Conservation (phyloP, 805 yeast species). For the Ogataea methylovora region DNA sequence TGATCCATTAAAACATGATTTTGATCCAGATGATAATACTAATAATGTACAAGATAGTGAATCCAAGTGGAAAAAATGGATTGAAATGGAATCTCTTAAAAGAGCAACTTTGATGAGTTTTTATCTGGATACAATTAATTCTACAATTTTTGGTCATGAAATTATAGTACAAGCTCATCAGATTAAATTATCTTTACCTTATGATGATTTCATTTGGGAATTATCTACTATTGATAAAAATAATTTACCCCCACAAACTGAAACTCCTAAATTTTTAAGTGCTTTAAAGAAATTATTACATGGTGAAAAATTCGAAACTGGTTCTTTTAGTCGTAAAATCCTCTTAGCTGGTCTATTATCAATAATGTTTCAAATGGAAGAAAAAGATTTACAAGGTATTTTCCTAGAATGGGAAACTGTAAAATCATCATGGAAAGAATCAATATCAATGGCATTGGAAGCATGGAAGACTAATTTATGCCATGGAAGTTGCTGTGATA, state of each 20-base stretch:
- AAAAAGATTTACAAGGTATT: constrained; percentile 43
- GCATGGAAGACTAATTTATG: constrained; percentile 44
- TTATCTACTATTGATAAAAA: constrained; percentile 1
- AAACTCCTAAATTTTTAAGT: constrained; percentile 13
- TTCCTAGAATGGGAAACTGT: constrained; percentile 28
- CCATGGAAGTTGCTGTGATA: constrained; percentile 8
- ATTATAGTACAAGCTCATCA: constrained; percentile 40
- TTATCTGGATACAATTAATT: constrained; percentile 61
- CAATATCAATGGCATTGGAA: constrained; percentile 55
- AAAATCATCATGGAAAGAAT: constrained; percentile 51
- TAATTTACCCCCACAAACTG: background rate
- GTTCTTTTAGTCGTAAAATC: constrained; percentile 50
- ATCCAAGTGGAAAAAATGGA: constrained; percentile 48
- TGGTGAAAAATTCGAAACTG: constrained; percentile 30
- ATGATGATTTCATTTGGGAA: constrained; percentile 44
- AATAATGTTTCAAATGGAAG: constrained; percentile 49
- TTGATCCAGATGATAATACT: constrained; percentile 10
- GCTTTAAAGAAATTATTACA: constrained; percentile 30
- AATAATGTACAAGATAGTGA: background rate
- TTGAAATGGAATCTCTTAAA: constrained; percentile 61
- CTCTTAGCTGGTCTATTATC: constrained; percentile 51
- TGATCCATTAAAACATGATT: constrained; percentile 23
- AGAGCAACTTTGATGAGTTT: constrained; percentile 66
- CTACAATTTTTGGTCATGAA: constrained; percentile 61
- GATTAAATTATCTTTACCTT: constrained; percentile 43